A percentile compares a stretch with the other conserved stretches of the same genome.
Conservation (phyloP, 2,329 filamentous ascomycete species). For the Penicillium sp. region DNA sequence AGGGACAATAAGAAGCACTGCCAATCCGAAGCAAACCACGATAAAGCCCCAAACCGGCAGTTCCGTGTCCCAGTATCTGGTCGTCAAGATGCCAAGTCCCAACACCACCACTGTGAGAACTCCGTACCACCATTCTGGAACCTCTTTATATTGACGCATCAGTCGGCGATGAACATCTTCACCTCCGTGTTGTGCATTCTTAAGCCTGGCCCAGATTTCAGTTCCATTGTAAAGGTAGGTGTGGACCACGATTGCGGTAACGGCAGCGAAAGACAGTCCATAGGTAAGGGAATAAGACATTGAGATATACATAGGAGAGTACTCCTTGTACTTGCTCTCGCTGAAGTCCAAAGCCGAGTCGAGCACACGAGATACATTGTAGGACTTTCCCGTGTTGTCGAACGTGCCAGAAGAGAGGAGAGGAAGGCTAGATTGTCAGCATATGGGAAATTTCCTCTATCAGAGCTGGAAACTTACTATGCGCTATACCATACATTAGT, state of each 20-base stretch:
- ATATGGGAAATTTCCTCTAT: not conserved
- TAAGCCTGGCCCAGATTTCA: conserved; percentile 36
- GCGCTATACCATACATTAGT: conserved; percentile 50
- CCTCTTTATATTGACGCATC: conserved; percentile 62
- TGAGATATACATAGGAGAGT: conserved; percentile 41
- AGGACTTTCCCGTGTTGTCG: conserved; percentile 33
- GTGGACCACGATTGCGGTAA: conserved; percentile 35
- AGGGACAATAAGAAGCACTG: conserved; percentile 41
- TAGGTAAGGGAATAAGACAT: conserved; percentile 38
- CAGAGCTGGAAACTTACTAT: conserved; percentile 21
- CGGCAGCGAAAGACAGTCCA: conserved; percentile 37
- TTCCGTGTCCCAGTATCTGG: conserved; percentile 35
- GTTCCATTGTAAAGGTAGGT: conserved; percentile 36
- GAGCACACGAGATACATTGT: conserved; percentile 33
- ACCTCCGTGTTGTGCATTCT: conserved; percentile 35
- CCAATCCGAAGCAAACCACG: conserved; percentile 38
- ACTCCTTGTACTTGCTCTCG: conserved; percentile 38
- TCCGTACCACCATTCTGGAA: conserved; percentile 62
- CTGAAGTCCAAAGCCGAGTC: conserved; percentile 33
- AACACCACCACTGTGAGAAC: conserved; percentile 33
- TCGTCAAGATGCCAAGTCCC: conserved; percentile 34
- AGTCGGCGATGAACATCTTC: conserved; percentile 64
- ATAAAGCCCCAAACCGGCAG: conserved; percentile 43
- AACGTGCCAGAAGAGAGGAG: conserved; percentile 30
- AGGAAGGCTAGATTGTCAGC: conserved; percentile 23